Evolutionary conservation across 257 asterid species (phyloP), one percentile per base, ranked within the genome.

Genomic region (Scutellaria barbata): DNA sequence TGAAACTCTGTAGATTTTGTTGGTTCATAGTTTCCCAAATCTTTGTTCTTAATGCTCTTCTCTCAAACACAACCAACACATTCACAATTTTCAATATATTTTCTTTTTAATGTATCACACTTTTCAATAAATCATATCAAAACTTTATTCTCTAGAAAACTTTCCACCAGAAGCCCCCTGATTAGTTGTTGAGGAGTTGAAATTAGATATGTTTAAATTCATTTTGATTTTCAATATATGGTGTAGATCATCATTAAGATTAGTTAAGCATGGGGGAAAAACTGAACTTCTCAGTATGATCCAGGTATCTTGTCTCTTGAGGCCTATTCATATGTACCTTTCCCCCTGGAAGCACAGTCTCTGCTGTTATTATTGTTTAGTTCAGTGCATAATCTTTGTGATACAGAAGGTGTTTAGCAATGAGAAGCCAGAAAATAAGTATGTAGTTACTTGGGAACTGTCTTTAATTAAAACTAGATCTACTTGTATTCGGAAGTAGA

Each of bases 381-480:
- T 40, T 5, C 50, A 12, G 17, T 42, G 11, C 11, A 17, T 7
- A 18, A 17, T 20, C n/a, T 12, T 54, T 25, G 63, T 5, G 57
- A 35, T 40, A 52, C 39, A 10, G 65, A 72, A 45, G 54, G 54
- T 42, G 46, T 22, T 22, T 22, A 22, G 25, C 2, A 22, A 22
- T 51, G 45, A 35, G 52, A 42, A 55, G 43, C 10, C 41, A 35
- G n/a, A 57, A 56, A 30, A 30, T 30, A 5, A 48, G 60, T 46
- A 53, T 41, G 40, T 59, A 47, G 10, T 74, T 18, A 5, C 42
- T 39, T 16, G 50, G 54, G 64, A 75, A 45, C 11, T 64, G 22
- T 40, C 22, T 61, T 62, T 25, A 55, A 47, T 48, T 58, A 55
- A 8, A 14, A 25, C 13, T 30, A 16, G 48, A 22, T 40, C 13